These are phyloP conservation scores for Anthracocystis setariae DNA, from an alignment of 1,284 basidiomycete genomes.

Conservation along the genomic window DNA sequence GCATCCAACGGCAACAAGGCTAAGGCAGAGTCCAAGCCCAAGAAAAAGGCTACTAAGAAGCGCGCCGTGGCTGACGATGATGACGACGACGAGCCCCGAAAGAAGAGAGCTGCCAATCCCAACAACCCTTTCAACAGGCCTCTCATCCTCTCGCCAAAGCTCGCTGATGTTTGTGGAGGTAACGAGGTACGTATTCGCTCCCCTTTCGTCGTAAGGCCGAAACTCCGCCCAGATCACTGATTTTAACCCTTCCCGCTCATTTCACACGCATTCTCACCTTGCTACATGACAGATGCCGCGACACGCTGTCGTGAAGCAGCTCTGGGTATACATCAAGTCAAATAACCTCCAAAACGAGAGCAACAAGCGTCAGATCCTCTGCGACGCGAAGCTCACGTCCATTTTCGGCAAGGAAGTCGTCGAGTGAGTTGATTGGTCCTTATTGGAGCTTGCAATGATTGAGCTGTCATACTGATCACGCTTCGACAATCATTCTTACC, in stretches of 20 bases:
- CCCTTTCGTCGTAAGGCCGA: background rate
- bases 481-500: background rate
- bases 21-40: slow-evolving; percentile 51
- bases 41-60: slow-evolving; percentile 59
- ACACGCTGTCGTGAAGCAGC: slow-evolving; percentile 85
- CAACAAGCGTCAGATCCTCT: slow-evolving; percentile 79
- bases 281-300: slow-evolving; percentile 76
- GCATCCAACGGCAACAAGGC: slow-evolving; percentile 40
- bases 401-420: slow-evolving; percentile 81
- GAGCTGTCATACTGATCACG: background rate
- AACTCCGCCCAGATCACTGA: background rate
- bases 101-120: slow-evolving; percentile 60
- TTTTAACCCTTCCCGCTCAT: background rate
- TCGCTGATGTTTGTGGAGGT: slow-evolving; percentile 65
- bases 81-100: slow-evolving; percentile 45
- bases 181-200: slow-evolving; percentile 47
- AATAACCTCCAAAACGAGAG: slow-evolving; percentile 81
- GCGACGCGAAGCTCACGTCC: slow-evolving; percentile 76
- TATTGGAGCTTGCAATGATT: background rate
- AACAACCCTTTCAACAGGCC: slow-evolving; percentile 67
- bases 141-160: slow-evolving; percentile 53
- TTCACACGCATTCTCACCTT: background rate
- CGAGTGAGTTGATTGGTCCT: slow-evolving; percentile 68
- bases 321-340: slow-evolving; percentile 85
- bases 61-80: slow-evolving; percentile 30